Percentiles rank a stretch among this genome's conserved stretches.
These are phyloP conservation scores for Fusarium lateritium DNA, from an alignment of 2,329 filamentous ascomycete genomes.

Conservation along the genomic window DNA sequence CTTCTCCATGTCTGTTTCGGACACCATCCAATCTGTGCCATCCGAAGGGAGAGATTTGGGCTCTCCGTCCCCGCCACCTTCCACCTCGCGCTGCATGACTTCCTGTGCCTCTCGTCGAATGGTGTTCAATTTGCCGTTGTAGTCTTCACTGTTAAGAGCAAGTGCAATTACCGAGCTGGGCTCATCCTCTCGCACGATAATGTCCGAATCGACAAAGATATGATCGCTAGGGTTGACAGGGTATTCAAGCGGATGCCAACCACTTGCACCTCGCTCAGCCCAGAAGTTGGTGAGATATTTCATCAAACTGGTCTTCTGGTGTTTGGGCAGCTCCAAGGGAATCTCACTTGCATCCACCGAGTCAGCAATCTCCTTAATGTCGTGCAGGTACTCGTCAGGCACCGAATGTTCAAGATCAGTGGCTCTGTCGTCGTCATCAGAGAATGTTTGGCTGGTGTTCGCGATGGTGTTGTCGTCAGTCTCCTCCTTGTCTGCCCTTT, in stretches of 20 bases:
- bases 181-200: slow-evolving; percentile 97
- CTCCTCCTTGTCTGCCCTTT: slow-evolving; percentile 49
- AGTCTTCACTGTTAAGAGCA: slow-evolving; percentile 89
- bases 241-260: slow-evolving; percentile 93
- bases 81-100: slow-evolving; percentile 57
- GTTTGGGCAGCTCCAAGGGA: slow-evolving; percentile 84
- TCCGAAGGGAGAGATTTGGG: slow-evolving; percentile 55
- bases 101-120: slow-evolving; percentile 70
- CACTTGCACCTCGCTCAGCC: slow-evolving; percentile 96
- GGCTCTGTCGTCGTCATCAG: slow-evolving; percentile 75
- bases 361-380: slow-evolving; percentile 73
- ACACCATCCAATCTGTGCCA: slow-evolving; percentile 57
- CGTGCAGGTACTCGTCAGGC: slow-evolving; percentile 76
- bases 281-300: slow-evolving; percentile 98
- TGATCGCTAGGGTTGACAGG: slow-evolving; percentile 90
- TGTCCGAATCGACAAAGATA: slow-evolving; percentile 96
- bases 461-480: slow-evolving; percentile 50
- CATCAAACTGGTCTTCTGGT: slow-evolving; percentile 93
- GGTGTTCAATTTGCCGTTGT: slow-evolving; percentile 81
- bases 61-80: slow-evolving; percentile 50
- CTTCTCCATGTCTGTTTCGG: slow-evolving; percentile 85
- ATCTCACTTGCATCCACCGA: slow-evolving; percentile 74
- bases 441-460: slow-evolving; percentile 68
- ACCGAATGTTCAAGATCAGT: slow-evolving; percentile 82
- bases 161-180: slow-evolving; percentile 97